Evolutionary conservation across 1,284 basidiomycete species (phyloP).

Genomic region (Schizophyllum commune): DNA sequence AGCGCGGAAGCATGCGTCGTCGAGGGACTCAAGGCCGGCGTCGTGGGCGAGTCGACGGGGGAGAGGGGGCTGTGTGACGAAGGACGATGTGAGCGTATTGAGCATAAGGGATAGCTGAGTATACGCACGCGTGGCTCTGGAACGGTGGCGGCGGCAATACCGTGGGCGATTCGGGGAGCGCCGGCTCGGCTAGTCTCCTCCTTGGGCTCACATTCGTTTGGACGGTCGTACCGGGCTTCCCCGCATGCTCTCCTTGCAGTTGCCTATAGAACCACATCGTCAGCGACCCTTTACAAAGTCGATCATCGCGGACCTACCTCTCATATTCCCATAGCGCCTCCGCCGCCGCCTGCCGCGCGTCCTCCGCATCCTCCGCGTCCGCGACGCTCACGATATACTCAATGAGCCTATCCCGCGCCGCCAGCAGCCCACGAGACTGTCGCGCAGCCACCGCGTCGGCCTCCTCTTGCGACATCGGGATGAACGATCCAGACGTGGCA

Average conservation of each 20-base stretch:
- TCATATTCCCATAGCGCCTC: conserved; percentile 31
- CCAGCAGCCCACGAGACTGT: conserved; percentile 25
- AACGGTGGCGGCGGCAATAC: conserved; percentile 3
- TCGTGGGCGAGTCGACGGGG: no score
- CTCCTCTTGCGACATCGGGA: conserved; percentile 25
- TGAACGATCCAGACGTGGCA: conserved; percentile 27
- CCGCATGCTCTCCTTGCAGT: no score
- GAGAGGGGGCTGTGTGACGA: no score
- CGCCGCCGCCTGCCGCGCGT: conserved; percentile 25
- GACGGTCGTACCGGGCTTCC: no score
- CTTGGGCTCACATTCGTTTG: no score
- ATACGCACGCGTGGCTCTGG: conserved; percentile 2
- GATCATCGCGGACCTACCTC: not conserved
- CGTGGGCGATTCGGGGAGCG: conserved; percentile 5
- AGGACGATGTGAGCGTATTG: not conserved
- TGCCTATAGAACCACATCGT: no score
- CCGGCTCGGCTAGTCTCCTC: not conserved
- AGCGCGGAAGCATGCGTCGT: no score
- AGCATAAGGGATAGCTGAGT: conserved; percentile 10
- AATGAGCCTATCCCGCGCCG: conserved; percentile 23
- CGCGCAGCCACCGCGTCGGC: conserved; percentile 27
- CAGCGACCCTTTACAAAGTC: not conserved
- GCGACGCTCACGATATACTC: conserved; percentile 26
- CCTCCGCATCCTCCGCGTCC: conserved; percentile 20
- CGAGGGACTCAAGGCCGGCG: no score